Evolutionary conservation across 2,329 filamentous ascomycete species (phyloP), one percentile per base, ranked within the genome.

Genomic region (Biscogniauxia sp.): DNA sequence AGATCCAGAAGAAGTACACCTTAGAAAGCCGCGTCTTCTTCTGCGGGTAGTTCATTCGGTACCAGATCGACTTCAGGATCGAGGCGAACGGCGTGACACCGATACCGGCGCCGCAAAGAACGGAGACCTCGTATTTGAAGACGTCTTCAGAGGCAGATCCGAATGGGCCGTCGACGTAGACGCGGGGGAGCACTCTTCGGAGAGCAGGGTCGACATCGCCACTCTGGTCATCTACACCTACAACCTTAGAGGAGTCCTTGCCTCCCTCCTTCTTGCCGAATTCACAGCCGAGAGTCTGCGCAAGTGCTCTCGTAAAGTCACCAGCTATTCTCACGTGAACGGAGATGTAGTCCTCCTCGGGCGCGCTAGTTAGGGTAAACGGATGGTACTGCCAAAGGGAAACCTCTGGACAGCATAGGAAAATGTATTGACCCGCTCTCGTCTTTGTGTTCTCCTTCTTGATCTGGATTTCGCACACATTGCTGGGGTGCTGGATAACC

Each of bases 1-100:
- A 94, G 64, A 95, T 88, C 92, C 92, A 95, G 84, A 95, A 93
- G 80, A 95, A 95, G 80, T 95, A 96, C 23, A 96, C 91, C 76
- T 95, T 96, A 71, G 88, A 84, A 51, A 96, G 82, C 3, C 90
- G 83, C 2, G 90, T 93, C 78, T 89, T 90, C 76, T 88, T 86
- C 74, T 91, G 88, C 2, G 90, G 89, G 77, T 92, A 93, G 82
- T 93, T 94, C 88, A 94, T 93, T 55, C 91, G 87, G 80, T 95
- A 96, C 92, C 92, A 96, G 77, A 96, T 94, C 57, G 89, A 93
- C 81, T 96, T 96, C 72, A 94, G 83, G 68, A 94, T 93, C 0
- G 90, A 92, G 13, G 91, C 91, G 77, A 93, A 94, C 0, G 91
- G 91, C n/a, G 91, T 94, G 13, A 93, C 90, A 66, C 91, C 91